Evolutionary conservation across 192 early-diverging fungal genomes (phyloP).

Genomic region (Coemansia sp.): DNA sequence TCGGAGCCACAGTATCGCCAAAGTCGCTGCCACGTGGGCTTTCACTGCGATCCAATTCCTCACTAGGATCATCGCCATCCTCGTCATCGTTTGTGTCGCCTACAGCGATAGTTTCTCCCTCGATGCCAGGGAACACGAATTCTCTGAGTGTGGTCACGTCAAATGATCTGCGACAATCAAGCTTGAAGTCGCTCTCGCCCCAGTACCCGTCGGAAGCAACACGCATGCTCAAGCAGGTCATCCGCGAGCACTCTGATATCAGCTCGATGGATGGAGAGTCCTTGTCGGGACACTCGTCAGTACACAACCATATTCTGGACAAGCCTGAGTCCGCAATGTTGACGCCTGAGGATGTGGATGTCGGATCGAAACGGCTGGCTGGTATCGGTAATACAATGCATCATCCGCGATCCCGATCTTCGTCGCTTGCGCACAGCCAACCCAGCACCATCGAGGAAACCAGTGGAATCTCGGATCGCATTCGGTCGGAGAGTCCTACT

Average conservation of each 20-base stretch:
- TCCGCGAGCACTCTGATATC: constrained; percentile 29
- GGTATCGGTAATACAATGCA: neutral
- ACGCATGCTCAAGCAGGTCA: constrained; percentile 43
- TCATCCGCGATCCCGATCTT: constrained; percentile 21
- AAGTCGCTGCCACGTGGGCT: constrained; percentile 34
- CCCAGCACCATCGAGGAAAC: constrained; percentile 25
- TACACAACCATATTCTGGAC: neutral
- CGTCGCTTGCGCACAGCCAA: constrained; percentile 33
- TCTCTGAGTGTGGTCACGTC: constrained; percentile 17
- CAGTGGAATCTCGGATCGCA: constrained; percentile 17
- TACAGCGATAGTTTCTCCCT: constrained; percentile 30
- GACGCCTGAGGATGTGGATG: constrained; percentile 4
- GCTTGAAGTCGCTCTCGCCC: constrained; percentile 12
- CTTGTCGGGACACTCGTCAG: neutral
- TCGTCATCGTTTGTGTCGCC: constrained; percentile 22
- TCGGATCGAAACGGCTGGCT: neutral
- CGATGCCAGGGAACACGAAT: constrained; percentile 15
- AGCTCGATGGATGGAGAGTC: constrained; percentile 5
- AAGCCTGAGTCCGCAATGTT: constrained; percentile 7
- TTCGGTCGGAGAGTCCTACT: constrained; percentile 1
- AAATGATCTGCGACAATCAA: constrained; percentile 11
- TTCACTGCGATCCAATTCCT: constrained; percentile 32
- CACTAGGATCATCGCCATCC: constrained; percentile 32
- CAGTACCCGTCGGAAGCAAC: constrained; percentile 47
- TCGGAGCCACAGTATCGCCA: constrained; percentile 24